Base-by-base conservation (phyloP, 495 filamentous ascomycete genomes). In the Penicillium canariense region DNA sequence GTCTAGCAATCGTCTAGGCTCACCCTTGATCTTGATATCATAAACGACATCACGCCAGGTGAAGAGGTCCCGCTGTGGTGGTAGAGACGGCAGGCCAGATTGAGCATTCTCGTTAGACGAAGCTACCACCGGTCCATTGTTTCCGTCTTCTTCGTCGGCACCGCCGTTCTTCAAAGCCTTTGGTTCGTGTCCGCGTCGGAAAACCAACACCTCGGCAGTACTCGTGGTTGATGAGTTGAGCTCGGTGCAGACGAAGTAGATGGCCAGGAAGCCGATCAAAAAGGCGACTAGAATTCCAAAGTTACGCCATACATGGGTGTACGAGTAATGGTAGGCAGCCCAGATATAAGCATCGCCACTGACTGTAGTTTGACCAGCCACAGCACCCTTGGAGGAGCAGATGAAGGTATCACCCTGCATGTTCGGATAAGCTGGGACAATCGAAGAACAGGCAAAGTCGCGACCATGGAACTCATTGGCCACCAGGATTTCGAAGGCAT, bases 111-210 rank as follows among this genome's bases (percentile, higher is more conserved):
- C 79, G 72, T 18, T 68, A 73, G 26, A 81, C 72, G 60, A 76
- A 76, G 50, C 47, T 1, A 26, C 46, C 8, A 18, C 20, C 2
- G 36, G 11, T 8, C 40, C 39, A 27, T 31, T 20, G 0, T 30
- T 46, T 3, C 23, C 43, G 27, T 30, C 43, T 30, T 46, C 43
- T 46, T 46, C 43, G 17, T 27, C 43, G 34, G 39, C 78, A 57
- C 84, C 75, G 62, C 87, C 77, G 84, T 84, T 89, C 7, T 87
- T 27, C 49, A 53, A 5, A 84, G 61, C 14, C 3, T 42, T 42
- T 62, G 68, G 45, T 35, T 69, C 60, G 26, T 72, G 59, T 11
- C 62, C 59, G 14, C 68, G 66, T 3, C 65, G 70, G 50, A 76
- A 78, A 10, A 78, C 55, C 1, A 75, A 54, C 12, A 74, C 67